Percentiles rank a stretch among this genome's conserved stretches.
These are phyloP conservation scores for Lolium rigidum DNA, from an alignment of 176 grass and related monocot species.

Conservation along the genomic window DNA sequence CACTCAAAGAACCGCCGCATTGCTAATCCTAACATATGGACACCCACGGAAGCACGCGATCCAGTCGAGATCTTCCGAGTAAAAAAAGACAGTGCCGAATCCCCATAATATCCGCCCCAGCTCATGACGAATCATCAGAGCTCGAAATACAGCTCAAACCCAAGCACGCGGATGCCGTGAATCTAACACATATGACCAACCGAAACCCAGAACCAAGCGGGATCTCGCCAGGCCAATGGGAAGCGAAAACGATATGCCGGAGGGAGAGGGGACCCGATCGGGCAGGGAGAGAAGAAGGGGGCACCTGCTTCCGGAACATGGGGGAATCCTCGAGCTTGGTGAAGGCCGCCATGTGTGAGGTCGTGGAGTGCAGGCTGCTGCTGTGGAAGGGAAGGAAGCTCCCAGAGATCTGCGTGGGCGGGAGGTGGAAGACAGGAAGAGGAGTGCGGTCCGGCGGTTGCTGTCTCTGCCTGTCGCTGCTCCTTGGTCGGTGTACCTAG, in stretches of 20 bases:
- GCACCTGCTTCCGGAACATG: constrained; percentile 97
- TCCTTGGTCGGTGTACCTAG: constrained; percentile 1
- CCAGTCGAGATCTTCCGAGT: constrained; percentile 35
- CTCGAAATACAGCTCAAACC: constrained; percentile 7
- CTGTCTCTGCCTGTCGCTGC: constrained; percentile 20
- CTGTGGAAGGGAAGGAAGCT: constrained; percentile 34
- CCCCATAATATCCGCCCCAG: background rate
- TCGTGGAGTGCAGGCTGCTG: constrained; percentile 22
- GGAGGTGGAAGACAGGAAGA: constrained; percentile 42
- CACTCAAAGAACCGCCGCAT: background rate
- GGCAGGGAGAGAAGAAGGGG: background rate
- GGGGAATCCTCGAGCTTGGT: constrained; percentile 98
- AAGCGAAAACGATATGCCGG: background rate
- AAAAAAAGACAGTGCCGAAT: background rate
- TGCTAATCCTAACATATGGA: background rate
- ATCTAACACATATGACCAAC: background rate
- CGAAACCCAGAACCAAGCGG: background rate
- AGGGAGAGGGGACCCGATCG: constrained; percentile 10
- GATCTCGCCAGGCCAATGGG: constrained; percentile 27
- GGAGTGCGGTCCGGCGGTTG: constrained; percentile 34
- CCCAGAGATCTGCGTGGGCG: constrained; percentile 54
- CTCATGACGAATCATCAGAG: too few species aligned
- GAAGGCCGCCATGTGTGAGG: constrained; percentile 67
- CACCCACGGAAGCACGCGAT: background rate
- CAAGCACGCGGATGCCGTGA: background rate